Base-by-base conservation (phyloP, 352 stramenopile species). In the Phytopythium aichiense region DNA sequence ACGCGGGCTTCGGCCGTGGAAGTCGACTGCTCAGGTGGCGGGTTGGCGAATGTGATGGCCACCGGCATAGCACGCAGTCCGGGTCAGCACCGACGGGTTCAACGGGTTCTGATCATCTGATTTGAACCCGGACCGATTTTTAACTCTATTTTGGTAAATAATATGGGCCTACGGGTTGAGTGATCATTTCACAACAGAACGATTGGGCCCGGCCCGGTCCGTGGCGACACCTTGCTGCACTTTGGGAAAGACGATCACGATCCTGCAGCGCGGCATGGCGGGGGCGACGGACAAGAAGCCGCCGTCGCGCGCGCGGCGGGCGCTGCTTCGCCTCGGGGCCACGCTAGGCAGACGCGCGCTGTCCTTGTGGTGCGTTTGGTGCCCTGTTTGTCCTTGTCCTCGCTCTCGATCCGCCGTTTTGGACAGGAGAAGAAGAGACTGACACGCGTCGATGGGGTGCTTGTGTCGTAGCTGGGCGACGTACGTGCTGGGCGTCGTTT, bases 401-500 rank as follows among this genome's bases (percentile, higher is more conserved):
- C 11, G 30, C 13, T 18, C 4, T 45, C 6, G 30, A 1, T 40
- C 13, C 3, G 52, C 37, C 12, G 18, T 13, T 18, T 5, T 57
- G 25, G n/a, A 46, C 16, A 13, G 15, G 3, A 25, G 4, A 25
- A 49, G 20, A 7, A 7, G 40, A 51, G 11, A 0, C 45, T 51
- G 25, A 51, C 45, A 20, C 45, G 45, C 12, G 16, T 20, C 12
- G 38, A n/a, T 12, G 28, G 42, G 37, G 15, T 28, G 43, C 22
- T 18, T 22, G 18, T 2, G 0, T 12, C 25, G 37, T 60, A 91
- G 84, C 62, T 92, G 84, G 84, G 57, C 78, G 50, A 85, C 73
- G 61, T 92, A 89, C 60, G 55, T 66, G 18, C 52, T 95, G 35
- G 85, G 83, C 0, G 46, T 92, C 16, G n/a, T 90, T 30, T 96